These are phyloP conservation scores for Penicillium daleae DNA, from an alignment of 495 filamentous ascomycete genomes.

Conservation along the genomic window DNA sequence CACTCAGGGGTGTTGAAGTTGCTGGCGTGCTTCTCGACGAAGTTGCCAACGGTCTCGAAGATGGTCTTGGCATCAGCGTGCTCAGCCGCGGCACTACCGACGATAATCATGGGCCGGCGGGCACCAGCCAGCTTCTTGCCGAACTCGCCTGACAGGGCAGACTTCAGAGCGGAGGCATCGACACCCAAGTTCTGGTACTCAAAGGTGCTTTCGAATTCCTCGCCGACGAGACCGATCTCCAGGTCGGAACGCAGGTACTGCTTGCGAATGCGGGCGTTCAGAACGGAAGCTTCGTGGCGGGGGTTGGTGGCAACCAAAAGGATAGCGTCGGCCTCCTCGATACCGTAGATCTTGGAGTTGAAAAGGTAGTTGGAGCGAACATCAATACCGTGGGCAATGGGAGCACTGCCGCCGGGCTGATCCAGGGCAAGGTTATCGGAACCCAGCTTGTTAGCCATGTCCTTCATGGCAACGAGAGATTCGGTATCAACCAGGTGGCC, in stretches of 20 bases:
- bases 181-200: constrained; percentile 87
- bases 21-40: constrained; percentile 86
- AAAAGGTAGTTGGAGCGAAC: constrained; percentile 93
- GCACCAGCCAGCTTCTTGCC: constrained; percentile 90
- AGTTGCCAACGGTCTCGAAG: constrained; percentile 84
- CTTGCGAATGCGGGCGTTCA: constrained; percentile 96
- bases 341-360: constrained; percentile 90
- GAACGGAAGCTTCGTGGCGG: constrained; percentile 87
- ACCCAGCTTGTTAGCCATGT: constrained; percentile 90
- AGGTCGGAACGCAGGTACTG: constrained; percentile 96
- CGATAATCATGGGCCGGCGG: constrained; percentile 91
- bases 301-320: constrained; percentile 94
- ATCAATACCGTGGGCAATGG: constrained; percentile 90
- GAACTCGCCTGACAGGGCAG: constrained; percentile 80
- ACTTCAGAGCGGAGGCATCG: constrained; percentile 77
- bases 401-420: constrained; percentile 79
- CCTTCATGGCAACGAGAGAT: constrained; percentile 94
- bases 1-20: constrained; percentile 90
- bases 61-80: constrained; percentile 89
- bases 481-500: constrained; percentile 90
- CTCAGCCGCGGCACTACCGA: constrained; percentile 87
- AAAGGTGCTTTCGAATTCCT: constrained; percentile 89
- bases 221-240: constrained; percentile 88
- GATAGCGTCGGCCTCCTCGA: constrained; percentile 91
- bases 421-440: constrained; percentile 96